phyloP scores from a whole-genome alignment of 2,329 filamentous ascomycete genomes.

The Aquanectria penicillioides region DNA sequence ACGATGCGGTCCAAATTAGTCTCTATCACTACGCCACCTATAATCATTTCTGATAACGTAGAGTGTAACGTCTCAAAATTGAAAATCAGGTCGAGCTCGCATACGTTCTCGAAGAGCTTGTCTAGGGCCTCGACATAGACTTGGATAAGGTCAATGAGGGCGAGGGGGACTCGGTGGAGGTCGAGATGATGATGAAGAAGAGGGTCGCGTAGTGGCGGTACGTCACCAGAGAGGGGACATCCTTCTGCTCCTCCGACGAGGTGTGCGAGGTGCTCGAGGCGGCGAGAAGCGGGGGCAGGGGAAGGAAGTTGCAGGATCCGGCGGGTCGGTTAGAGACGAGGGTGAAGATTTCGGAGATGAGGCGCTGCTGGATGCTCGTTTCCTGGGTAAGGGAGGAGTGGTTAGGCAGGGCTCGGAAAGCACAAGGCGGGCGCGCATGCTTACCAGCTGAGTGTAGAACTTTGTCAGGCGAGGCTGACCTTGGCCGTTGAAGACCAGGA shows the following conservation, averaged over 20 bases:
- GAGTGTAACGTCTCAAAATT: conserved; percentile 98
- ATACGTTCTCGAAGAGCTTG: conserved; percentile 96
- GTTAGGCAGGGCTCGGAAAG: conserved; percentile 12
- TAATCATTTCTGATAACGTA: conserved; percentile 91
- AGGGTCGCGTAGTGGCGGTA: conserved; percentile 98
- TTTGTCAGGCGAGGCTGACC: conserved; percentile 97
- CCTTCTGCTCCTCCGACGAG: conserved; percentile 78
- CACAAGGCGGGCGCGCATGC: conserved; percentile 8
- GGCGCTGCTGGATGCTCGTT: conserved; percentile 94
- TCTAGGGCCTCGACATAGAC: conserved; percentile 98
- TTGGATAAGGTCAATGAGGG: conserved; percentile 95
- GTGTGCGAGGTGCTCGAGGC: conserved; percentile 70
- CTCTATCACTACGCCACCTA: conserved; percentile 93
- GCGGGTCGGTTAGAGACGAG: conserved; percentile 90
- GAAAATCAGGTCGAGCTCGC: conserved; percentile 97
- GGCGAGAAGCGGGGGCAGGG: conserved; percentile 74
- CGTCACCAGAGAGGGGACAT: conserved; percentile 93
- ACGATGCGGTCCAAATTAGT: conserved; percentile 91
- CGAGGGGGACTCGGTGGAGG: conserved; percentile 93
- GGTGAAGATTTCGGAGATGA: conserved; percentile 97
- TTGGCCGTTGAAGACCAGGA: conserved; percentile 98
- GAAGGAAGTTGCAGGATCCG: conserved; percentile 98
- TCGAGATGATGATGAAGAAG: conserved; percentile 98
- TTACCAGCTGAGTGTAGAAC: conserved; percentile 96
- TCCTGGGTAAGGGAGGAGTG: conserved; percentile 69